These are phyloP conservation scores for Stevia rebaudiana DNA, from an alignment of 140 eudicot genomes.

Conservation along the genomic window DNA sequence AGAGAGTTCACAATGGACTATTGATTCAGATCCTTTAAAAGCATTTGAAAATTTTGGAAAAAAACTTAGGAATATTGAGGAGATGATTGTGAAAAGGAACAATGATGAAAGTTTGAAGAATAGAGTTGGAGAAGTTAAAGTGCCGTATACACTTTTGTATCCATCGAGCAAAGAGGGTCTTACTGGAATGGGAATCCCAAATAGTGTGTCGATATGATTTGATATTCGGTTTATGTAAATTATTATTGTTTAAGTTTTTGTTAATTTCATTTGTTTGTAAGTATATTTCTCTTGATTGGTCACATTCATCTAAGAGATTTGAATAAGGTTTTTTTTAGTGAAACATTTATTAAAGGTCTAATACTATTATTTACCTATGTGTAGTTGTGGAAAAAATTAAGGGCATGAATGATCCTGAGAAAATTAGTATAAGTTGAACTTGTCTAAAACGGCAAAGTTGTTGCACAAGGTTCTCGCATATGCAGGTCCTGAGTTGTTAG, in stretches of 20 bases:
- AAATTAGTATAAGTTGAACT: no score
- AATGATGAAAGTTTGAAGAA: constrained; percentile 36
- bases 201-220: constrained; percentile 33
- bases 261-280: constrained; percentile 1
- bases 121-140: constrained; percentile 46
- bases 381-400: no score
- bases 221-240: neutral
- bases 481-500: no score
- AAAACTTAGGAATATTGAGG: constrained; percentile 43
- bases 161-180: constrained; percentile 52
- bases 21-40: constrained; percentile 34
- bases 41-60: constrained; percentile 43
- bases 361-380: no score
- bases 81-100: constrained; percentile 37
- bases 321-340: neutral
- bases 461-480: no score
- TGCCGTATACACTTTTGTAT: constrained; percentile 59
- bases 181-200: constrained; percentile 77
- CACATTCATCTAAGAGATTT: neutral
- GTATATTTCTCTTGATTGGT: neutral
- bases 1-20: constrained; percentile 41
- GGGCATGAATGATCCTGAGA: no score
- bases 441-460: no score
- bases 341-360: no score
- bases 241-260: neutral